Base-by-base conservation (phyloP, 192 early-diverging fungal genomes). In the Spizellomyces punctatus region DNA sequence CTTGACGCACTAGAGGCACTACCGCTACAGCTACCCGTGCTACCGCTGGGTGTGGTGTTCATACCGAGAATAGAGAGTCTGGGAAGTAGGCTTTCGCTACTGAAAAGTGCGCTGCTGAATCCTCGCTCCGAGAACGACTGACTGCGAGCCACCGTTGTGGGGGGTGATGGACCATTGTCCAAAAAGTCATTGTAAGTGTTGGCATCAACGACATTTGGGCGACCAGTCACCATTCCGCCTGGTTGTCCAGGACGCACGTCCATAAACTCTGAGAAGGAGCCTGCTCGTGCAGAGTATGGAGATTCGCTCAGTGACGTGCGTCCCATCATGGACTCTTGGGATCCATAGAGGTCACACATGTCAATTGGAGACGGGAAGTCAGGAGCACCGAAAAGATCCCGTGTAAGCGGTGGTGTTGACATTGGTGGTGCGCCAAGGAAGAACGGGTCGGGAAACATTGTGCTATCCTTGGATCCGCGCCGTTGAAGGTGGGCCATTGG, bases 31-130 rank as follows among this genome's bases (percentile, higher is more conserved):
- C 46, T 65, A 46, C 64, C 49, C 44, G 41, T 50, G 41, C 21
- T 47, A 50, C 17, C 45, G 17, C 44, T 48, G 44, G 12, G 12
- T 17, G 56, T 57, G 41, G 60, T 74, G 52, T 54, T 64, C 73
- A 67, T n/a, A 46, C 14, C 19, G 45, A 74, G 46, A 9, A 69
- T 19, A 42, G 75, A 67, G 8, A 81, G 60, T 16, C 58, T 46
- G 6, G 71, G 67, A 9, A 80, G 73, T 9, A 85, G 69, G 16
- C 68, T 67, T 46, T 85, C 83, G 70, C 79, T 82, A 64, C 72
- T 81, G 75, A 76, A 85, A 41, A 85, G 63, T 5, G 78, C 83
- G 50, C 78, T 80, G 66, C 73, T 85, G 70, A 85, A 85, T 7
- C 81, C 83, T 21, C 78, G 73, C 9, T 75, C 73, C n/a, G 65